Conservation (phyloP, 768 basidiomycete genomes). For the Boletellus ananiceps region DNA sequence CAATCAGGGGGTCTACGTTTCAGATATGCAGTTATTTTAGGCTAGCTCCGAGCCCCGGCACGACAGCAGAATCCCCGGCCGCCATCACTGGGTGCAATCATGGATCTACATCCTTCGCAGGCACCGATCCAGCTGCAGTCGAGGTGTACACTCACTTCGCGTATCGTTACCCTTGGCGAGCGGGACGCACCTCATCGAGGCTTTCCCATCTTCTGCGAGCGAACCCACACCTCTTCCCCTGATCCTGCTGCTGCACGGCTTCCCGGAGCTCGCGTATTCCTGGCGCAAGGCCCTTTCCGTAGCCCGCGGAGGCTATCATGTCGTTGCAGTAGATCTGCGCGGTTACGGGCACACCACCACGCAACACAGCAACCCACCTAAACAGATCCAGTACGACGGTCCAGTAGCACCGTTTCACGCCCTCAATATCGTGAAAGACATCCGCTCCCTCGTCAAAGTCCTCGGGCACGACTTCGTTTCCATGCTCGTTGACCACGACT, state of each 20-base stretch:
- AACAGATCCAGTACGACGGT: constrained; percentile 46
- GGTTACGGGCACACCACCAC: constrained; percentile 46
- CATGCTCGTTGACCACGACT: constrained; percentile 59
- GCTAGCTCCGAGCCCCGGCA: background rate
- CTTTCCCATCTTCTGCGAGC: constrained; percentile 26
- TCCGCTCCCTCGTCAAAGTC: constrained; percentile 46
- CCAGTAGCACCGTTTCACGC: constrained; percentile 47
- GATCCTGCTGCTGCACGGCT: constrained; percentile 58
- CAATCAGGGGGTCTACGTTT: background rate
- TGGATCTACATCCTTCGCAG: constrained; percentile 13
- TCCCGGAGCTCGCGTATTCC: constrained; percentile 63
- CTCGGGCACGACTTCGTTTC: constrained; percentile 45
- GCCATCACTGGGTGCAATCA: background rate
- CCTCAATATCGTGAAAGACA: constrained; percentile 48
- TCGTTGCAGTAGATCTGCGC: constrained; percentile 60
- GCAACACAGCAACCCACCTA: constrained; percentile 9
- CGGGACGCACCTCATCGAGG: constrained; percentile 52
- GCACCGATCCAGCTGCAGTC: constrained; percentile 22
- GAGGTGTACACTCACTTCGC: constrained; percentile 32
- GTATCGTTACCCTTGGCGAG: constrained; percentile 41
- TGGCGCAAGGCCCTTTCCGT: constrained; percentile 54
- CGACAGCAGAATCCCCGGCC: background rate
- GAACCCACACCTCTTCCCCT: constrained; percentile 36
- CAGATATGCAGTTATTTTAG: background rate
- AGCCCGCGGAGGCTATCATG: constrained; percentile 45